These are phyloP conservation scores for Nadsonia commutata DNA, from an alignment of 1,139 yeast species.

Conservation along the genomic window DNA sequence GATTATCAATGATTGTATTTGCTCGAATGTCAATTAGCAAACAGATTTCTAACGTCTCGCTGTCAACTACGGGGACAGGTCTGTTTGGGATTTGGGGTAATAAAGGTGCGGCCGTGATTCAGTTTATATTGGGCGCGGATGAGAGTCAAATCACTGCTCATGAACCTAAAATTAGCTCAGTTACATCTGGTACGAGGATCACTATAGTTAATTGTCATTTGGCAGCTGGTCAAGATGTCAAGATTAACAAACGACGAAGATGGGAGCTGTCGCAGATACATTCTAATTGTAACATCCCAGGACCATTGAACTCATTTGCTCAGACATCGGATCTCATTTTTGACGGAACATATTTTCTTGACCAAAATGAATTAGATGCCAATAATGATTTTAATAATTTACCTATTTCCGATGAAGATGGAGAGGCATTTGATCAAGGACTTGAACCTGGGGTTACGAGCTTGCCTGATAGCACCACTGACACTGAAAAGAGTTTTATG, in stretches of 20 bases:
- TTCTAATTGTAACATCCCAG: constrained; percentile 4
- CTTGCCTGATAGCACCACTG: not conserved
- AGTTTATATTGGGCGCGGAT: constrained; percentile 12
- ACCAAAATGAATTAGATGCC: constrained; percentile 1
- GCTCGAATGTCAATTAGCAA: constrained; percentile 19
- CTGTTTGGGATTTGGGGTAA: constrained; percentile 44
- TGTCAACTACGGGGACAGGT: constrained; percentile 38
- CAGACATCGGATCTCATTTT: constrained; percentile 5
- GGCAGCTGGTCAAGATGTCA: constrained; percentile 51
- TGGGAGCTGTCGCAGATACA: constrained; percentile 29
- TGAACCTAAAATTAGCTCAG: not conserved
- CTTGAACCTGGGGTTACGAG: not conserved
- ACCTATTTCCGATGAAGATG: not conserved
- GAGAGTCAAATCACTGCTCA: constrained; percentile 12
- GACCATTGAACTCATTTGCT: constrained; percentile 8
- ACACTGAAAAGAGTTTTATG: not conserved
- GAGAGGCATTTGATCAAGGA: constrained; percentile 1
- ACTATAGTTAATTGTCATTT: constrained; percentile 51
- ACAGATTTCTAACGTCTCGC: constrained; percentile 26
- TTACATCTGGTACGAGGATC: constrained; percentile 30
- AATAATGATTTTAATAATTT: constrained; percentile 3
- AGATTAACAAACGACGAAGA: constrained; percentile 26
- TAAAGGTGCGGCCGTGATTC: constrained; percentile 38
- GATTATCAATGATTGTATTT: constrained; percentile 32
- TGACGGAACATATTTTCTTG: constrained; percentile 6